A percentile compares a stretch with the other conserved stretches of the same genome.
These are phyloP conservation scores for Populus hybrid DNA, from an alignment of 441 rosid species.

Conservation along the genomic window DNA sequence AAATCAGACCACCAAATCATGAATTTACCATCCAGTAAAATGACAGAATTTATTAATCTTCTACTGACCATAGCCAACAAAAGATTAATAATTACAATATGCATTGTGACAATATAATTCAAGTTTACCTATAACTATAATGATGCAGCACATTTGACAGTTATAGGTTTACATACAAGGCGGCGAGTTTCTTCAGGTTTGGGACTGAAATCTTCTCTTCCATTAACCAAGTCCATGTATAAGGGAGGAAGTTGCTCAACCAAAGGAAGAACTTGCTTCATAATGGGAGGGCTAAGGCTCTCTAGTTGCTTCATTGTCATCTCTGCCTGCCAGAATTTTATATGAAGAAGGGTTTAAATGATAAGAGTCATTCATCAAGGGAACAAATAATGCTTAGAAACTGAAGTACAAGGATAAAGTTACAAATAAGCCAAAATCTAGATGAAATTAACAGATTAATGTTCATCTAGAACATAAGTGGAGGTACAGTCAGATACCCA, in stretches of 20 bases:
- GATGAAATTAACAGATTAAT: not conserved
- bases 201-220: conserved; percentile 92
- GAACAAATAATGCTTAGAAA: not conserved
- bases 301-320: conserved; percentile 88
- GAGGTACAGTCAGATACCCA: not conserved
- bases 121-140: not conserved
- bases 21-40: not conserved
- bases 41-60: not conserved
- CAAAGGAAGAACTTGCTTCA: conserved; percentile 94
- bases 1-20: not conserved
- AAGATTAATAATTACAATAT: not conserved
- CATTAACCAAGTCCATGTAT: conserved; percentile 87
- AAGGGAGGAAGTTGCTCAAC: conserved; percentile 92
- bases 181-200: conserved; percentile 94
- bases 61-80: not conserved
- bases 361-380: not conserved
- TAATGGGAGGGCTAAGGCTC: conserved; percentile 81
- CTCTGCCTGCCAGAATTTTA: conserved; percentile 66
- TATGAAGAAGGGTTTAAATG: not conserved
- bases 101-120: not conserved
- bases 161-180: conserved; percentile 57
- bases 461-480: not conserved
- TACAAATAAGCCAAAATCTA: not conserved
- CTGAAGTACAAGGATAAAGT: not conserved
- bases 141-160: not conserved